Evolutionary conservation across 2,329 filamentous ascomycete species (phyloP), one percentile per base, ranked within the genome.

Genomic region (Ceratocystis colombiana): DNA sequence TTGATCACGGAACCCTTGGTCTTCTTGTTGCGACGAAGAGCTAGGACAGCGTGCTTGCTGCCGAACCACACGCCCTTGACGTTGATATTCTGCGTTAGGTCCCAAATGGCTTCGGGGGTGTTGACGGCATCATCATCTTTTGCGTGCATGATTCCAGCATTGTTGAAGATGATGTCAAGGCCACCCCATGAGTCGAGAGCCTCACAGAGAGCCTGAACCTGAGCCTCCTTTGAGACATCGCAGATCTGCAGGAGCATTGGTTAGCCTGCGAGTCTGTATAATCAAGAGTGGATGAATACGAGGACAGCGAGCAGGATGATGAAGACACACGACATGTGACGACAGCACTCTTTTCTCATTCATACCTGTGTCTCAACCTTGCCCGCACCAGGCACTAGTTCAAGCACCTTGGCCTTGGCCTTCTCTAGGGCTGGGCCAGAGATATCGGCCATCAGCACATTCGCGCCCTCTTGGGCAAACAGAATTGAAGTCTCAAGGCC

Each of bases 31-130:
- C 85, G 86, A 70, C 91, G 87, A 72, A 96, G 81, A 57, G 89
- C 64, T 63, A 93, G 80, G 33, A 96, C 86, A 5, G 92, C 90
- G 75, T 96, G 90, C 82, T 96, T 96, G 82, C 86, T 88, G 68
- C 92, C 92, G 75, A 85, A 96, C 92, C 92, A 96, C n/a, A 96
- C 92, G 55, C 92, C 92, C 83, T 96, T 96, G 76, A 96, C 92
- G 76, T 96, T 96, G 80, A 96, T 95, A 75, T 85, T 86, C 69
- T 96, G 90, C 3, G 92, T 96, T 70, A 96, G 79, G 73, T 96
- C 90, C 92, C 92, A 96, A 79, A 96, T 92, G 72, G 84, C 86
- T 79, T 96, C 90, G 63, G 89, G 86, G 1, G 91, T 96, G 74
- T 88, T 84, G 74, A 95, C 79, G 62, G 92, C 90, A 75, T 90